phyloP scores from a whole-genome alignment of 2,329 filamentous ascomycete species.

The Xylariaceae sp. region DNA sequence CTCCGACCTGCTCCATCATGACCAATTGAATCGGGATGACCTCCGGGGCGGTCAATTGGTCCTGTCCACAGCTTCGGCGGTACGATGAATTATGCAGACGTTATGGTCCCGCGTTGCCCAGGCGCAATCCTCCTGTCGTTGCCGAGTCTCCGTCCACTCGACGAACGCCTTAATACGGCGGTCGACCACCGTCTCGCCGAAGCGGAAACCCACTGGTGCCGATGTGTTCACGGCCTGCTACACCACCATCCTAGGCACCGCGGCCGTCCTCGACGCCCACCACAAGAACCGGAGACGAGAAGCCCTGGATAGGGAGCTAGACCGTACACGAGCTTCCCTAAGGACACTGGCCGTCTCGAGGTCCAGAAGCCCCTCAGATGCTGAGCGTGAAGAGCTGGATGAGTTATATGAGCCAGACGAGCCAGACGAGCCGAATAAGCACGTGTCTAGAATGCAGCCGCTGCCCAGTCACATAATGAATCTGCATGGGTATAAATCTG shows the following conservation, averaged over 20 bases:
- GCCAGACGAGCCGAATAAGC: neutral
- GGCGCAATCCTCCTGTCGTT: constrained; percentile 58
- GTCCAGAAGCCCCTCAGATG: neutral
- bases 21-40: constrained; percentile 16
- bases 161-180: constrained; percentile 47
- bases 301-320: constrained; percentile 59
- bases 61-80: constrained; percentile 16
- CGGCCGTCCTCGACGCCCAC: constrained; percentile 58
- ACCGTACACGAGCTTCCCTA: constrained; percentile 49
- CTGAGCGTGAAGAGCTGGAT: neutral
- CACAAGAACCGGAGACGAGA: constrained; percentile 54
- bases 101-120: constrained; percentile 64
- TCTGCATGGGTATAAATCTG: neutral
- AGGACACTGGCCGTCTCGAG: constrained; percentile 26
- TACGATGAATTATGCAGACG: constrained; percentile 56
- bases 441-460: neutral
- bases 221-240: constrained; percentile 63
- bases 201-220: constrained; percentile 47
- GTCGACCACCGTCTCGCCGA: constrained; percentile 46
- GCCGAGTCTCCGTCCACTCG: constrained; percentile 55
- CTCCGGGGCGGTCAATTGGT: constrained; percentile 4
- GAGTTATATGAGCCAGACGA: neutral
- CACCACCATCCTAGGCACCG: constrained; percentile 62
- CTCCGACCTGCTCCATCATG: constrained; percentile 1
- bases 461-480: neutral